Evolutionary conservation across 108 stramenopile genomes (phyloP).

Genomic region (Nannochloropsis granulata): DNA sequence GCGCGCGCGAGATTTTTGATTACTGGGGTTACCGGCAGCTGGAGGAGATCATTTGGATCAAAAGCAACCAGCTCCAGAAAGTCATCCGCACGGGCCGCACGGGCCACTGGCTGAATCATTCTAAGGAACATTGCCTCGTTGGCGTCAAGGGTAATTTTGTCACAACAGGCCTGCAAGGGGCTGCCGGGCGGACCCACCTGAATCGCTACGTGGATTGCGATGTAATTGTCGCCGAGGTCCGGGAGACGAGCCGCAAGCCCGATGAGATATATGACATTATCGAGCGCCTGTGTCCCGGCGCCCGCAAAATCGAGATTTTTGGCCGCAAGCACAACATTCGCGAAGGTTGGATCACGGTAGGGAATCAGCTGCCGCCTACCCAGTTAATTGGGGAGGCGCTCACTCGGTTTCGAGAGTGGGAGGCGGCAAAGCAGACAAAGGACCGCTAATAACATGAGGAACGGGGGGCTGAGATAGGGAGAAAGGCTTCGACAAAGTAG

Average conservation of each 20-base stretch:
- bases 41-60: neutral
- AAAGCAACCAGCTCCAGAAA: neutral
- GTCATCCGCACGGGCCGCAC: neutral
- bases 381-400: neutral
- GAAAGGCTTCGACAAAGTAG: no score
- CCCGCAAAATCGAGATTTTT: neutral
- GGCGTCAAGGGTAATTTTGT: neutral
- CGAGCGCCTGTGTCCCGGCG: neutral
- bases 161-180: neutral
- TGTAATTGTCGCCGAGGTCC: neutral
- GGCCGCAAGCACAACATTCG: neutral
- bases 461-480: no score
- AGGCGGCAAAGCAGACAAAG: neutral
- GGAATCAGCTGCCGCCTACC: neutral
- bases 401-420: neutral
- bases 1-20: neutral
- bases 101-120: neutral
- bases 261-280: neutral
- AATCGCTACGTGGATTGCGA: neutral
- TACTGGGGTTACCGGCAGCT: neutral
- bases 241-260: neutral
- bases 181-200: neutral
- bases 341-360: neutral
- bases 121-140: neutral
- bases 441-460: no score